Base-by-base conservation (phyloP, 2,329 filamentous ascomycete genomes). In the Domatiomyces catenatus region DNA sequence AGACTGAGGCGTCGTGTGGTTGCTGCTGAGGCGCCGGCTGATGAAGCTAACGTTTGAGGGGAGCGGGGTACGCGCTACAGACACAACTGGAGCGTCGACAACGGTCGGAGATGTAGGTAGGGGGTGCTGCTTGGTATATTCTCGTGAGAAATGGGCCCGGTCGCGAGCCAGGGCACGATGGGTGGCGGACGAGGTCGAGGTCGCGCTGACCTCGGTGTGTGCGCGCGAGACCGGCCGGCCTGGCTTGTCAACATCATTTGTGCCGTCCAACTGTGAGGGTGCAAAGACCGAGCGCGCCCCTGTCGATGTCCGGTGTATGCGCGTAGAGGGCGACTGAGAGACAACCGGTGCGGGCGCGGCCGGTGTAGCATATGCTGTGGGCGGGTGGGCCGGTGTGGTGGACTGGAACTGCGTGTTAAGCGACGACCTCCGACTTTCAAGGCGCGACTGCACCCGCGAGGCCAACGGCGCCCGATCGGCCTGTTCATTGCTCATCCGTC, bases 181-280 rank as follows among this genome's bases (percentile, higher is more conserved):
- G 32, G 59, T 39, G 32, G 32, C 7, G 10, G 32, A 39, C 5
- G 32, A 15, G 32, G 32, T 15, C 2, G 32, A 39, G 32, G 32
- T 15, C 10, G 32, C 63, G 19, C 61, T 60, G 42, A 66, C 59
- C 26, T 72, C 70, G 1, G 69, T 70, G 62, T 67, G 65, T 24
- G 69, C 67, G 50, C 70, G 62, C 17, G 69, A 67, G 28, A 68
- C 53, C 3, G 70, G 66, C 24, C 69, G 67, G 42, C 63, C 59
- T 28, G 56, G 54, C 58, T 61, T 54, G 12, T 66, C 64, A 15
- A 69, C 67, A 19, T 70, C 67, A 2, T 62, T 56, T 17, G 48
- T 47, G 7, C 55, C 58, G 51, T 61, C 59, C 32, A 53, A 22
- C 46, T 51, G 51, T n/a, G 56, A 58, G 26, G 63, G 63, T 44